A percentile compares a stretch with the other conserved stretches of the same genome.
These are phyloP conservation scores for Baorangia bicolor DNA, from an alignment of 768 basidiomycete species.

Conservation along the genomic window DNA sequence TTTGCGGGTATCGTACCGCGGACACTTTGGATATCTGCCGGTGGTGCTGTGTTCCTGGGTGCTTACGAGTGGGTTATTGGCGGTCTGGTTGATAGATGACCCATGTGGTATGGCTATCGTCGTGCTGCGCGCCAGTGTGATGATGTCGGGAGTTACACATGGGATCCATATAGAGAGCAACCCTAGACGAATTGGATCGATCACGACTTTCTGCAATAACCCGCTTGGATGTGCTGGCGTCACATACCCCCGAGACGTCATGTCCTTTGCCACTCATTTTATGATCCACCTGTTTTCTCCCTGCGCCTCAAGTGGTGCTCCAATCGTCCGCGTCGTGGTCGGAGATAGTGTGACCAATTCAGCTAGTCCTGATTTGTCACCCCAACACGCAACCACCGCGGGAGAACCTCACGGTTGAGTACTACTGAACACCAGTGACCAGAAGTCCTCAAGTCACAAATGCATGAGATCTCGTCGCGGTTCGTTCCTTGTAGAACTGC, in stretches of 20 bases:
- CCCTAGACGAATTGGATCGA: background rate
- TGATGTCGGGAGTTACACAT: background rate
- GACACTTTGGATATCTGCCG: constrained; percentile 94
- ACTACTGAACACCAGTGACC: too few species aligned
- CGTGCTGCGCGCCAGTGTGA: background rate
- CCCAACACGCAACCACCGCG: too few species aligned
- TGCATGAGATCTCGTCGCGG: background rate
- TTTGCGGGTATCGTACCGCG: constrained; percentile 88
- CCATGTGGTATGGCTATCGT: background rate
- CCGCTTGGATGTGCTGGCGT: too few species aligned
- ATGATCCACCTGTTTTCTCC: background rate
- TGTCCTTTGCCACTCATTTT: background rate
- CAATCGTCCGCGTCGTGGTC: too few species aligned
- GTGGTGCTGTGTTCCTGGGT: constrained; percentile 97
- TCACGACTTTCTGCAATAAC: background rate
- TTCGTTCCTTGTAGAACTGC: too few species aligned
- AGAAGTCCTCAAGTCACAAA: background rate
- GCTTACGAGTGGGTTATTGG: constrained; percentile 83
- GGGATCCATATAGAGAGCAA: background rate
- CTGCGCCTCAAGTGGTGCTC: too few species aligned
- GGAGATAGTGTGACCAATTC: too few species aligned
- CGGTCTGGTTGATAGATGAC: constrained; percentile 38
- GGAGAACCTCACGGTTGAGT: too few species aligned
- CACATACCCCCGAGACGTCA: too few species aligned
- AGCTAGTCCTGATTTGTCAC: too few species aligned